A percentile compares a stretch with the other conserved stretches of the same genome.
Evolutionary conservation across 192 early-diverging fungal species (phyloP).

Genomic region (Obelidium mucronatum): DNA sequence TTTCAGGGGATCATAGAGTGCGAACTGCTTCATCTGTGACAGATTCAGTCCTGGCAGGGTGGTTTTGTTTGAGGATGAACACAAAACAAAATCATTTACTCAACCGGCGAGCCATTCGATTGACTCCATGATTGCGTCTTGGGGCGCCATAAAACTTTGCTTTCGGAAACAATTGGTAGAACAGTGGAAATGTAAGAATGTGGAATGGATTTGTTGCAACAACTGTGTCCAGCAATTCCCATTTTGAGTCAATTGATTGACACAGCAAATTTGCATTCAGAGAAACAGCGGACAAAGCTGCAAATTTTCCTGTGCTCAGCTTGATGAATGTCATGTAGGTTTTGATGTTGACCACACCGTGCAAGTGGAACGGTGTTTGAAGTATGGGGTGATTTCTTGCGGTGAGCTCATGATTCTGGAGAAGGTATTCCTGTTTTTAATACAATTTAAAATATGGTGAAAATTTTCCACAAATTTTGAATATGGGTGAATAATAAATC

Average conservation of each 20-base stretch:
- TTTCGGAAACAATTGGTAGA: slow-evolving; percentile 35
- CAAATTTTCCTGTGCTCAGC: slow-evolving; percentile 15
- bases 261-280: slow-evolving; percentile 16
- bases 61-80: neutral
- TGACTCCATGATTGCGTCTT: slow-evolving; percentile 17
- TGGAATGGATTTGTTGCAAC: slow-evolving; percentile 41
- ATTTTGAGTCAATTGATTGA: slow-evolving; percentile 26
- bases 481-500: too few relatives aligned
- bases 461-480: too few relatives aligned
- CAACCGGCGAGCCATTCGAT: slow-evolving; percentile 4
- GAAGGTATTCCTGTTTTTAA: too few relatives aligned
- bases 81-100: too few relatives aligned
- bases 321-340: slow-evolving; percentile 40
- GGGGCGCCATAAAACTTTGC: slow-evolving; percentile 38
- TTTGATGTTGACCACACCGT: slow-evolving; percentile 28
- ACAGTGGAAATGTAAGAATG: slow-evolving; percentile 21
- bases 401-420: too few relatives aligned
- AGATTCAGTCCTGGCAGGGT: slow-evolving; percentile 6
- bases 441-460: too few relatives aligned
- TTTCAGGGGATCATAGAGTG: slow-evolving; percentile 24
- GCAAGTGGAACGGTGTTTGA: slow-evolving; percentile 9
- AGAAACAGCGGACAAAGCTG: slow-evolving; percentile 28
- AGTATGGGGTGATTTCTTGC: too few relatives aligned
- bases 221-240: slow-evolving; percentile 36
- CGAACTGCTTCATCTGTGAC: slow-evolving; percentile 14